Evolutionary conservation across 177 flowering plant genomes (phyloP).

Genomic region (Vitis hybrid): DNA sequence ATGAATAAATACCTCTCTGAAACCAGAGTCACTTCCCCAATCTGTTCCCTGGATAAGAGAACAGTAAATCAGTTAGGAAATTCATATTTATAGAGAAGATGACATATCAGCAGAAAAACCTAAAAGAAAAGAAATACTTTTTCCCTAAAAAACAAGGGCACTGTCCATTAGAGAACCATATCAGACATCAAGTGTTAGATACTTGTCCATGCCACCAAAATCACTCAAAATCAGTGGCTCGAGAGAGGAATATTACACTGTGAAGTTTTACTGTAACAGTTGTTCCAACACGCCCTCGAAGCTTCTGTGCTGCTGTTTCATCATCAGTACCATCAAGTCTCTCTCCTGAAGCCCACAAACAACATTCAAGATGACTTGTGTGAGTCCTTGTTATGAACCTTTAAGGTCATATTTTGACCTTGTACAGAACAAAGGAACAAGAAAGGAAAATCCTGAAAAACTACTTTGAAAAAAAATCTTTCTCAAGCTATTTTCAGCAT

Average conservation of each 20-base stretch:
- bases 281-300: slow-evolving; percentile 88
- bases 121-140: not conserved
- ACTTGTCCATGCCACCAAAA: too few relatives aligned
- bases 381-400: not conserved
- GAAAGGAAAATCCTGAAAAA: too few relatives aligned
- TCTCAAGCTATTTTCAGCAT: too few relatives aligned
- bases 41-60: slow-evolving; percentile 50
- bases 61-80: slow-evolving; percentile 1
- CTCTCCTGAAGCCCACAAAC: slow-evolving; percentile 54
- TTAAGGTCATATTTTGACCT: too few relatives aligned
- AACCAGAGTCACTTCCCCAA: slow-evolving; percentile 33
- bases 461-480: too few relatives aligned
- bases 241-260: slow-evolving; percentile 37
- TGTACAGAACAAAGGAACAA: too few relatives aligned
- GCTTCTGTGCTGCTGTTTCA: slow-evolving; percentile 92
- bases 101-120: not conserved
- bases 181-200: not conserved
- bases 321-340: slow-evolving; percentile 75
- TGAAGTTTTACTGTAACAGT: slow-evolving; percentile 79
- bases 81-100: not conserved
- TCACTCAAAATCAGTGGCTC: not conserved
- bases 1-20: slow-evolving; percentile 66
- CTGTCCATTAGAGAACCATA: too few relatives aligned
- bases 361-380: slow-evolving; percentile 3
- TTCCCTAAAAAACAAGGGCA: not conserved